phyloP scores from a whole-genome alignment of 2,329 filamentous ascomycete species.

The Fusarium sulawesiense region DNA sequence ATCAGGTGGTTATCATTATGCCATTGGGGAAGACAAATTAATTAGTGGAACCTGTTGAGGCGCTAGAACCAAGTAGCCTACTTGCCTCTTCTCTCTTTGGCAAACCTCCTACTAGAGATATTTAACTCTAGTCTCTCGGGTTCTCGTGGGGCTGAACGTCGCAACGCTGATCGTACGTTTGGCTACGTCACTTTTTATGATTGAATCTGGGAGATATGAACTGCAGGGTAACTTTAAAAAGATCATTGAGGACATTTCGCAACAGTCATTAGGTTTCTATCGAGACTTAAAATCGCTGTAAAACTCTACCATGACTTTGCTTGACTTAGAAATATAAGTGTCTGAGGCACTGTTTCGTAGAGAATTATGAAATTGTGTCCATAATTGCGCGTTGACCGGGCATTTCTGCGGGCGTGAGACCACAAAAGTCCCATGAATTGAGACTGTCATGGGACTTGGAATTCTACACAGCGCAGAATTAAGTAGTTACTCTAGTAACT shows the following conservation, averaged over 20 bases:
- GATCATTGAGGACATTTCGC: background rate
- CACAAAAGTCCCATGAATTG: too few relatives aligned
- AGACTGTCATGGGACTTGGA: too few relatives aligned
- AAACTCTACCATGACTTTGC: background rate
- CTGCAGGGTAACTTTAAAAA: background rate
- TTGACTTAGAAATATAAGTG: background rate
- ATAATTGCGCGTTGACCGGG: too few relatives aligned
- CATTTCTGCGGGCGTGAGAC: rapidly evolving
- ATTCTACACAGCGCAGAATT: too few relatives aligned
- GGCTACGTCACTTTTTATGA: background rate
- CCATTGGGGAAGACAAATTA: background rate
- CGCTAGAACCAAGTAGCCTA: background rate
- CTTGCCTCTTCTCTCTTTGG: too few relatives aligned
- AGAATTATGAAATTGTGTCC: background rate
- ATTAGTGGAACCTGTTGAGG: background rate
- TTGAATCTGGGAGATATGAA: background rate
- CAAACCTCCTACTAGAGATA: background rate
- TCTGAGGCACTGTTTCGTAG: background rate
- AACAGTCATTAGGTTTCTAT: background rate
- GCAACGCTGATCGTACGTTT: background rate
- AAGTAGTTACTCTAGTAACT: too few relatives aligned
- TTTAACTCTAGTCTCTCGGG: background rate
- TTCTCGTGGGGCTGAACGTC: background rate
- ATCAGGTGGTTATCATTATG: background rate
- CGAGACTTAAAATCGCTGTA: background rate